Conservation (phyloP, 768 basidiomycete genomes). For the Cystoderma amianthinum region DNA sequence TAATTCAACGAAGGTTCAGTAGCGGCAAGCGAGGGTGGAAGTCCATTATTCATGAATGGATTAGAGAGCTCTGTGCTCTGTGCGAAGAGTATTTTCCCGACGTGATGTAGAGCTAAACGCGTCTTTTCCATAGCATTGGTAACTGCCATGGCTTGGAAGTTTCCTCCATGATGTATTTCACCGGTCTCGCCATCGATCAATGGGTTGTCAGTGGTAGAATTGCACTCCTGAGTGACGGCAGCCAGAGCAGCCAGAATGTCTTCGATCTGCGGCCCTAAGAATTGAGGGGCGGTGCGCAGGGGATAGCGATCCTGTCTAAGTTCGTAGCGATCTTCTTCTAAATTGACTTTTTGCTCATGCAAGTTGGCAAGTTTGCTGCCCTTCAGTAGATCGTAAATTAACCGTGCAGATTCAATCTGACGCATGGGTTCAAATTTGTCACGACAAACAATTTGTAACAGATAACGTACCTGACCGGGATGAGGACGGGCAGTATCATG, state of each 20-base stretch:
- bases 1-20: conserved; percentile 75
- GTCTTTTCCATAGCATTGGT: conserved; percentile 85
- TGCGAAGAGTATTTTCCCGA: conserved; percentile 66
- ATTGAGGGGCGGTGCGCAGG: conserved; percentile 67
- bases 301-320: conserved; percentile 73
- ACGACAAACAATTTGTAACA: too few species aligned
- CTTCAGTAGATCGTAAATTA: conserved; percentile 53
- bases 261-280: conserved; percentile 74
- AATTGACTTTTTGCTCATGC: conserved; percentile 57
- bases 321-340: conserved; percentile 60
- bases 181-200: conserved; percentile 65
- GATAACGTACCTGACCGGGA: conserved; percentile 56
- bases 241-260: conserved; percentile 59
- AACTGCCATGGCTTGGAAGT: conserved; percentile 82
- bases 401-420: conserved; percentile 59
- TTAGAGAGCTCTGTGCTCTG: conserved; percentile 73
- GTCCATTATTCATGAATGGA: conserved; percentile 73
- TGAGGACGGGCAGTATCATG: conserved; percentile 71
- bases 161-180: conserved; percentile 71
- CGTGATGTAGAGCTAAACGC: conserved; percentile 61
- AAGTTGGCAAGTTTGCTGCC: conserved; percentile 53
- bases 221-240: conserved; percentile 64
- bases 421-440: too few species aligned
- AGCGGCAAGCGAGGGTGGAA: conserved; percentile 69
- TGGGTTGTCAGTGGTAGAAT: conserved; percentile 83